Base-by-base conservation (phyloP, 2,329 filamentous ascomycete species). In the Stagonosporopsis rhizophila region DNA sequence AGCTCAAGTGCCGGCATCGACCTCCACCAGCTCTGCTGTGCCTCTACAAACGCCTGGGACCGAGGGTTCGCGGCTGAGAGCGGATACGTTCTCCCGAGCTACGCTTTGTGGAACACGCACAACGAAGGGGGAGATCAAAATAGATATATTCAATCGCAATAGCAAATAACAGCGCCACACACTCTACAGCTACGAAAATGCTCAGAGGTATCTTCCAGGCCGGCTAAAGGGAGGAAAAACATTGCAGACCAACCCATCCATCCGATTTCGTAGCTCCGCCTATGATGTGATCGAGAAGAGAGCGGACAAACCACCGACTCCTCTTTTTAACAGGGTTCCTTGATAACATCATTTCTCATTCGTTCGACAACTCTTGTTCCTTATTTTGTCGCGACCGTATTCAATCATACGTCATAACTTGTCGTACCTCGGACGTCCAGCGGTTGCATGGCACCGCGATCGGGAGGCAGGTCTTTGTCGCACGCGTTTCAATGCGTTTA, bases 321-420 rank as follows among this genome's bases (percentile, higher is more conserved):
- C 19, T 7, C 35, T 27, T 42, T 40, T 52, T 44, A 25, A 15
- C 41, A 44, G 20, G 8, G 4, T 32, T 27, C 27, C 11, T 44
- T 9, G 17, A 22, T 44, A 8, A 28, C 9, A 44, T 35, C 28
- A 8, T 39, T 14, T 30, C 15, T 41, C 37, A 14, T 45, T 17
- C 9, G 3, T 19, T 19, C n/a, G 34, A 30, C 47, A 42, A 22
- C 30, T n/a, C 20, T 47, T 17, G 14, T 17, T 20, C 44, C 48
- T 39, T 52, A 40, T 58, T 40, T 44, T 44, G 44, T 58, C 44
- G 44, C 55, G 55, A 58, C 55, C 55, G 55, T 58, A 58, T 52
- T 41, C 32, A 28, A 32, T 58, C 65, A 59, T 69, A 64, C 61
- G 42, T 67, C 63, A 63, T 69, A 58, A 48, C 59, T 61, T 62